Evolutionary conservation across 768 basidiomycete species (phyloP), one percentile per base, ranked within the genome.

Genomic region (Mycena floridula): DNA sequence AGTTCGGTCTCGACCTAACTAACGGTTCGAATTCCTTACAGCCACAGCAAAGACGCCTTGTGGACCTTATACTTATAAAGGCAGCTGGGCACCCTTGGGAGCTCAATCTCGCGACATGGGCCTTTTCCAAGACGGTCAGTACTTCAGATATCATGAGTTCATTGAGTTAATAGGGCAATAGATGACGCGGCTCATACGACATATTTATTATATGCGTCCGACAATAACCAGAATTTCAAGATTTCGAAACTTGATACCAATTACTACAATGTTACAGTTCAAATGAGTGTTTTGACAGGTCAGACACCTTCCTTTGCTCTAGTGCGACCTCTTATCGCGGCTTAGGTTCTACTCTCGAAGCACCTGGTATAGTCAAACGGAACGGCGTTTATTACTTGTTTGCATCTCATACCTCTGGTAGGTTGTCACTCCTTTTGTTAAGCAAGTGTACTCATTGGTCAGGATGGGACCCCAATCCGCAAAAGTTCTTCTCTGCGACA

Each of bases 151-250:
- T 3, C 32, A 15, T 35, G 32, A 3, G 18, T 15, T 15, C 32
- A 7, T 35, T 35, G 32, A 35, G 18, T 18, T 35, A 3, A 7
- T 18, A 13, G 13, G 13, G 15, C 32, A 35, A 15, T 7, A 35
- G 32, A n/a, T n/a, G n/a, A n/a, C n/a, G n/a, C 32, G 4, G 32
- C 32, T 35, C 32, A 35, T 13, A 35, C 32, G 18, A 63, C 76
- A 6, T 82, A 81, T 54, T 67, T 82, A 12, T 65, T 82, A 15
- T 82, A 80, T 52, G 80, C 80, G 15, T 80, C 78, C 5, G 79
- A 82, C 59, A 78, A 78, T 59, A 82, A 82, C 57, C 76, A 79
- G 59, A 77, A 81, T 55, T 81, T 81, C 69, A 82, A 82, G 66
- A 80, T 82, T 20, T 68, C 79, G 11, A 61, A 59, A 40, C 59